Percentiles rank a stretch among this genome's conserved stretches.
Conservation (phyloP, 192 early-diverging fungal genomes). For the Dissophora globulifera region DNA sequence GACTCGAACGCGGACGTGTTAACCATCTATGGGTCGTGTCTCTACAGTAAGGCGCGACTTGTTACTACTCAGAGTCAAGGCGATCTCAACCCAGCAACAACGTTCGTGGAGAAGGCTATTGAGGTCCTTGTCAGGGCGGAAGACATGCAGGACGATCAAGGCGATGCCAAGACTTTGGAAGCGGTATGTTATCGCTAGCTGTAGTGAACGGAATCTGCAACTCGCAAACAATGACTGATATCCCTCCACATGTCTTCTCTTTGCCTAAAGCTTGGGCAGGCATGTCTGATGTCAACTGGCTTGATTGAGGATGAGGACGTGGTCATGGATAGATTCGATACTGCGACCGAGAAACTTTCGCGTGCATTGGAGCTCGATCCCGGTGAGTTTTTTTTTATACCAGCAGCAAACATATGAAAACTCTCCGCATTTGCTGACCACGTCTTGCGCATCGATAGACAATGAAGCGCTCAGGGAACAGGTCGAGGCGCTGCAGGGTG, state of each 20-base stretch:
- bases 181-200: slow-evolving; percentile 16
- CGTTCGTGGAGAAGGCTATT: slow-evolving; percentile 29
- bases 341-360: slow-evolving; percentile 57
- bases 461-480: slow-evolving; percentile 53
- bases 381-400: slow-evolving; percentile 32
- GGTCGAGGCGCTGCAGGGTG: slow-evolving; percentile 56
- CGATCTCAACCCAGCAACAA: slow-evolving; percentile 19
- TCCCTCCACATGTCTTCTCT: no score
- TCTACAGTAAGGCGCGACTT: slow-evolving; percentile 38
- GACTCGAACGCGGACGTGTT: slow-evolving; percentile 31
- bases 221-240: no score
- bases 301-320: slow-evolving; percentile 62
- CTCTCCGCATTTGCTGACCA: background rate
- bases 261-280: slow-evolving; percentile 53
- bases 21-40: slow-evolving; percentile 35
- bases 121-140: slow-evolving; percentile 38
- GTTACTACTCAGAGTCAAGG: slow-evolving; percentile 8
- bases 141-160: slow-evolving; percentile 23
- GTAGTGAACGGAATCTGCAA: no score
- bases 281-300: slow-evolving; percentile 51
- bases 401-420: no score
- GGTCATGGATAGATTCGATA: slow-evolving; percentile 61
- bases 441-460: slow-evolving; percentile 19
- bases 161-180: slow-evolving; percentile 38
- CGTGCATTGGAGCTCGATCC: slow-evolving; percentile 58